A percentile compares a stretch with the other conserved stretches of the same genome.
phyloP scores from a whole-genome alignment of 345 rosid species.

The Lepidium didymum region DNA sequence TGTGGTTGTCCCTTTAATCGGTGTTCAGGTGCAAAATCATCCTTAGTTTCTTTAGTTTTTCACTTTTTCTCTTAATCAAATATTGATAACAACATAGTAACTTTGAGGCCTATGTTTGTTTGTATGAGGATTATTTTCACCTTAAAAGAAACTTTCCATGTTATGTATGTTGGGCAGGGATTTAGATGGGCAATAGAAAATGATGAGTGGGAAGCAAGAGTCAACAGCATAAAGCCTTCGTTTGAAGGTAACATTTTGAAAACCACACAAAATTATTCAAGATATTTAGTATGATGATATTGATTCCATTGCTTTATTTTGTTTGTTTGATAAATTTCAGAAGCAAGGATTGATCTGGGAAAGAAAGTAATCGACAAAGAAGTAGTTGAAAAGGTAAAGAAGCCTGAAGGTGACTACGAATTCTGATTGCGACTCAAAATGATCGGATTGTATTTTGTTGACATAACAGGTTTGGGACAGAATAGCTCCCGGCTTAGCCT shows the following conservation, averaged over 20 bases:
- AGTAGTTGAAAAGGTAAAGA: conserved; percentile 67
- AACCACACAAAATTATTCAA: background rate
- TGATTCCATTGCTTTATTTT: background rate
- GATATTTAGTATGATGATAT: background rate
- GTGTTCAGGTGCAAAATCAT: conserved; percentile 59
- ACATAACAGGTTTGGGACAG: conserved; percentile 71
- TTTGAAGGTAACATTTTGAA: conserved; percentile 58
- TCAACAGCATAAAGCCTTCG: conserved; percentile 62
- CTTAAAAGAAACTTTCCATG: background rate
- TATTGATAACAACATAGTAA: background rate
- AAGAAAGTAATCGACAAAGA: conserved; percentile 65
- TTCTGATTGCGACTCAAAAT: background rate
- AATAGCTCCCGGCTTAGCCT: conserved; percentile 85
- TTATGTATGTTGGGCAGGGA: conserved; percentile 41
- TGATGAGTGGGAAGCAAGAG: conserved; percentile 77
- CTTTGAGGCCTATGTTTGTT: background rate
- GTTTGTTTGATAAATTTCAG: conserved; percentile 32
- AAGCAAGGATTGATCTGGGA: conserved; percentile 56
- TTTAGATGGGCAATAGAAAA: conserved; percentile 86
- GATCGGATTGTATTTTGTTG: background rate
- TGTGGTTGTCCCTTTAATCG: conserved; percentile 71
- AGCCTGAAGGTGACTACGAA: background rate
- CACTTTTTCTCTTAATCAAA: background rate
- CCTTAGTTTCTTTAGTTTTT: background rate
- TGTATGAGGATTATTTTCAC: background rate